phyloP scores from a whole-genome alignment of 1,284 basidiomycete genomes.

The Inonotus hispidus region DNA sequence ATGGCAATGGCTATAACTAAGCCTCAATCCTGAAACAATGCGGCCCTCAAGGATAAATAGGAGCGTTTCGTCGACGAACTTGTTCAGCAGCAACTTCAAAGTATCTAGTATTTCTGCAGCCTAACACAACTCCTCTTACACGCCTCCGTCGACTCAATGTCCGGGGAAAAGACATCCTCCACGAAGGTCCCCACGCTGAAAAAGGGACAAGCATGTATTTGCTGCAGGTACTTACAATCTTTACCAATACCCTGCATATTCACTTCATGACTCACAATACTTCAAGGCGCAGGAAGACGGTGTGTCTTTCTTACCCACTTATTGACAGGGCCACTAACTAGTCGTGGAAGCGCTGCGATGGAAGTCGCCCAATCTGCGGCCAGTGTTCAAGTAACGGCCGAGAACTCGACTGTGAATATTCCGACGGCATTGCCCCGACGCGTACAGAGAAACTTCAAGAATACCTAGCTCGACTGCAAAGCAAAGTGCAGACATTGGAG shows the following conservation, averaged over 20 bases:
- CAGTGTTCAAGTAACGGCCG: constrained; percentile 33
- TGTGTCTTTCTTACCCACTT: constrained; percentile 14
- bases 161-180: neutral
- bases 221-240: constrained; percentile 21
- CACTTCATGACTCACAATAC: neutral
- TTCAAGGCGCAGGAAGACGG: constrained; percentile 37
- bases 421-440: constrained; percentile 30
- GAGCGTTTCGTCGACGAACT: neutral
- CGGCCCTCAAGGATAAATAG: neutral
- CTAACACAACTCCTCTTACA: neutral
- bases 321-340: neutral
- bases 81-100: neutral
- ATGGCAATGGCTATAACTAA: neutral
- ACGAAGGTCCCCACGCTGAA: constrained; percentile 21
- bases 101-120: neutral
- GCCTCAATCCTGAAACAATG: neutral
- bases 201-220: constrained; percentile 26
- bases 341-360: constrained; percentile 35
- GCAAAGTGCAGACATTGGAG: constrained; percentile 35
- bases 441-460: constrained; percentile 35
- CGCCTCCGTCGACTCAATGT: neutral
- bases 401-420: constrained; percentile 39
- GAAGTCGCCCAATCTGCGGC: constrained; percentile 33
- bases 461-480: constrained; percentile 31
- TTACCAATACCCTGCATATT: neutral